phyloP scores from a whole-genome alignment of 1,284 basidiomycete species.

The Filobasidium uniguttulatum region DNA sequence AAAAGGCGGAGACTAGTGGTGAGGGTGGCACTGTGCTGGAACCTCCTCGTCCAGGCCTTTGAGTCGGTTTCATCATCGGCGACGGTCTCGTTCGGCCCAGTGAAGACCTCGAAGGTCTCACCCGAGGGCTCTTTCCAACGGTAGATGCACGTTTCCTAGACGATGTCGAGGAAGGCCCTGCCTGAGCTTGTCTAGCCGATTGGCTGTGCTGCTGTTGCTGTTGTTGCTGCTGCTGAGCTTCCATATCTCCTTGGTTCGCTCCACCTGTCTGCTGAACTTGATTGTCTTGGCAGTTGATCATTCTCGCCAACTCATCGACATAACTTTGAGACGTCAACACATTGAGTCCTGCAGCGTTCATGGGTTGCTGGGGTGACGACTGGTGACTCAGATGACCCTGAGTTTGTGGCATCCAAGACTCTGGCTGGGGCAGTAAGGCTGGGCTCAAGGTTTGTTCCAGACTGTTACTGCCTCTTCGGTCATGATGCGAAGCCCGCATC shows the following conservation, averaged over 20 bases:
- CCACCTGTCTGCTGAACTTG: too few species aligned
- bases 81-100: slow-evolving; percentile 30
- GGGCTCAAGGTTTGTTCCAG: slow-evolving; percentile 1
- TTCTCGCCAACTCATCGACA: background rate
- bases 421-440: background rate
- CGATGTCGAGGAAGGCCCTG: background rate
- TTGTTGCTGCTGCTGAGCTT: too few species aligned
- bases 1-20: slow-evolving; percentile 14
- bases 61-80: slow-evolving; percentile 36
- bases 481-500: background rate
- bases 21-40: slow-evolving; percentile 7
- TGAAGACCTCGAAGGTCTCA: slow-evolving; percentile 29
- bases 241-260: too few species aligned
- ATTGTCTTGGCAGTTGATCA: background rate
- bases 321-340: background rate
- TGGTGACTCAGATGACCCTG: too few species aligned
- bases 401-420: background rate
- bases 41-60: slow-evolving; percentile 11
- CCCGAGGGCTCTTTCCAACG: slow-evolving; percentile 6
- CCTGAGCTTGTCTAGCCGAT: too few species aligned
- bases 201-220: too few species aligned
- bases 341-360: too few species aligned
- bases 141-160: background rate
- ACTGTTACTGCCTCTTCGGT: background rate
- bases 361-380: too few species aligned